Evolutionary conservation across 2,329 filamentous ascomycete genomes (phyloP).

Genomic region (Biscogniauxia mediterranea): DNA sequence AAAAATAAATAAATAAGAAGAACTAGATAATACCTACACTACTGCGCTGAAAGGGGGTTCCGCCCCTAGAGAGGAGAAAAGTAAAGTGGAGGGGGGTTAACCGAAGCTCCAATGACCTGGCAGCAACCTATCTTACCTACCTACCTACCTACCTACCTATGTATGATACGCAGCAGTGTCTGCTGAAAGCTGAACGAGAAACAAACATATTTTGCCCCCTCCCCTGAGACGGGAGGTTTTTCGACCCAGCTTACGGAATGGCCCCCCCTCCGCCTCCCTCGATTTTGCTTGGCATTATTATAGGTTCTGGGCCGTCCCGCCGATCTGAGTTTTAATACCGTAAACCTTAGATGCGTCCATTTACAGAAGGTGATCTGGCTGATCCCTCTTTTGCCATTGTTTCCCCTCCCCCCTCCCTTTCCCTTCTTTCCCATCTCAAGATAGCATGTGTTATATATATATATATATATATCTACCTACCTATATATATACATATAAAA

Average conservation of each 20-base stretch:
- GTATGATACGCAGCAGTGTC: background rate
- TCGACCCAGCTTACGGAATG: background rate
- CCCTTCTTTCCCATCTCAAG: background rate
- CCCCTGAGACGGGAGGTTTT: background rate
- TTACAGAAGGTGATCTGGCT: background rate
- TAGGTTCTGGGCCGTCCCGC: background rate
- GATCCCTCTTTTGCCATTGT: background rate
- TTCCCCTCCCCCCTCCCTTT: too few species aligned
- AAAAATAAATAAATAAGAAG: background rate
- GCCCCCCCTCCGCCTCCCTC: too few species aligned
- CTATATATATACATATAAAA: too few species aligned
- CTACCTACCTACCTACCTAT: background rate
- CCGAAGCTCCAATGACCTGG: background rate
- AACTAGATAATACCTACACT: background rate
- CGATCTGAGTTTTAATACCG: background rate
- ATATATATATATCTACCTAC: too few species aligned
- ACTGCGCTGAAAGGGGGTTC: background rate
- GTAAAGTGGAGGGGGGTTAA: background rate
- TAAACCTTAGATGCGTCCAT: background rate
- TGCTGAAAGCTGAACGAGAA: background rate
- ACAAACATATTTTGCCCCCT: background rate
- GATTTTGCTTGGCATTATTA: background rate
- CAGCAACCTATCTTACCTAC: background rate
- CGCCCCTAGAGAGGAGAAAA: background rate
- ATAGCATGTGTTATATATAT: too few species aligned